phyloP scores from a whole-genome alignment of 345 rosid genomes.

The Zanthoxylum bungeanum region DNA sequence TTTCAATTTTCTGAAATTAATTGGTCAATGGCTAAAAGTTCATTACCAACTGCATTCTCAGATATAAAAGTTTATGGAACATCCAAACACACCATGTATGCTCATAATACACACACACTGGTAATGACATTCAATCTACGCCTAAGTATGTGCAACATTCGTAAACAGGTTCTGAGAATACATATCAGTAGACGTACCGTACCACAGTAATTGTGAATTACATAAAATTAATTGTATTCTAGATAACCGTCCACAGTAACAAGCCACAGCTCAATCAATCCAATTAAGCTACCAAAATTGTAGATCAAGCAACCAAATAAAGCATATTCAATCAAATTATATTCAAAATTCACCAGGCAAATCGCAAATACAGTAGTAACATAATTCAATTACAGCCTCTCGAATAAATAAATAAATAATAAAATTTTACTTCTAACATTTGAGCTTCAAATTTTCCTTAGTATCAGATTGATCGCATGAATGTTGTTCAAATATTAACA shows the following conservation, averaged over 20 bases:
- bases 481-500: background rate
- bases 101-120: background rate
- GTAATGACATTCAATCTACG: background rate
- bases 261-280: background rate
- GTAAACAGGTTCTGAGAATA: background rate
- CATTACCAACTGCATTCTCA: background rate
- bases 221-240: too few relatives aligned
- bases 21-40: background rate
- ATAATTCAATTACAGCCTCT: slow-evolving; percentile 9
- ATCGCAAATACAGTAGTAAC: background rate
- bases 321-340: slow-evolving; percentile 19
- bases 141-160: background rate
- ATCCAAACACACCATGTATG: background rate
- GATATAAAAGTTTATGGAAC: background rate
- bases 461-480: background rate
- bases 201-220: background rate
- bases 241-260: background rate
- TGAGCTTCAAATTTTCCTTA: background rate
- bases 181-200: background rate
- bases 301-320: slow-evolving; percentile 17
- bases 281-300: background rate
- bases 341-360: too few relatives aligned
- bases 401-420: background rate
- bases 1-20: background rate
- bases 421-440: background rate